A percentile compares a stretch with the other conserved stretches of the same genome.
These are phyloP conservation scores for Fusarium pilosicola DNA, from an alignment of 2,329 filamentous ascomycete genomes.

Conservation along the genomic window DNA sequence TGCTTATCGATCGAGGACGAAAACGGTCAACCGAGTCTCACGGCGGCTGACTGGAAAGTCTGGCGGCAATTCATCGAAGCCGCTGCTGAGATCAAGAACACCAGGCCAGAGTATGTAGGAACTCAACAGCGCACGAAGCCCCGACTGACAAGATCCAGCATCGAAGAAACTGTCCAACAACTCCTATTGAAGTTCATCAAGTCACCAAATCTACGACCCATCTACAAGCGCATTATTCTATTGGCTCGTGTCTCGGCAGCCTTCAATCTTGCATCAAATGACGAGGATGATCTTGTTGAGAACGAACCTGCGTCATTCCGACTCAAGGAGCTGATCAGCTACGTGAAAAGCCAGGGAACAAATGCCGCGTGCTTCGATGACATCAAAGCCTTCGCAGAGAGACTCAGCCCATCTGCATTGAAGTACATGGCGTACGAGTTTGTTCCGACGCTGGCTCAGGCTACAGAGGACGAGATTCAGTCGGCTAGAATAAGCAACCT, in stretches of 20 bases:
- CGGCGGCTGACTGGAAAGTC: conserved; percentile 58
- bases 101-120: conserved; percentile 48
- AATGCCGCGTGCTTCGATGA: conserved; percentile 59
- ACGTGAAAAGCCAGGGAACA: conserved; percentile 50
- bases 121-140: neutral
- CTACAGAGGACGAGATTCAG: conserved; percentile 37
- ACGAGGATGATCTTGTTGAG: conserved; percentile 45
- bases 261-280: conserved; percentile 48
- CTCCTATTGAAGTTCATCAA: conserved; percentile 47
- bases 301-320: conserved; percentile 45
- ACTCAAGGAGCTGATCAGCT: conserved; percentile 49
- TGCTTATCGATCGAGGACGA: conserved; percentile 55
- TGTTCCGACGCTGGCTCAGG: conserved; percentile 46
- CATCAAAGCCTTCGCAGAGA: conserved; percentile 56
- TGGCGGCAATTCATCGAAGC: conserved; percentile 55
- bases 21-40: conserved; percentile 50
- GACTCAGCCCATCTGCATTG: conserved; percentile 54
- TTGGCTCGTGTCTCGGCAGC: conserved; percentile 52
- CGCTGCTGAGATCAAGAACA: conserved; percentile 47
- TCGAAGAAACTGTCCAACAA: conserved; percentile 41
- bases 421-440: conserved; percentile 53
- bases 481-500: conserved; percentile 48
- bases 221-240: conserved; percentile 53
- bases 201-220: conserved; percentile 47
- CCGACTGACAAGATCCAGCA: conserved; percentile 38